Percentiles rank a stretch among this genome's conserved stretches.
phyloP scores from a whole-genome alignment of 2,329 filamentous ascomycete genomes.

The Botrytis galanthina region DNA sequence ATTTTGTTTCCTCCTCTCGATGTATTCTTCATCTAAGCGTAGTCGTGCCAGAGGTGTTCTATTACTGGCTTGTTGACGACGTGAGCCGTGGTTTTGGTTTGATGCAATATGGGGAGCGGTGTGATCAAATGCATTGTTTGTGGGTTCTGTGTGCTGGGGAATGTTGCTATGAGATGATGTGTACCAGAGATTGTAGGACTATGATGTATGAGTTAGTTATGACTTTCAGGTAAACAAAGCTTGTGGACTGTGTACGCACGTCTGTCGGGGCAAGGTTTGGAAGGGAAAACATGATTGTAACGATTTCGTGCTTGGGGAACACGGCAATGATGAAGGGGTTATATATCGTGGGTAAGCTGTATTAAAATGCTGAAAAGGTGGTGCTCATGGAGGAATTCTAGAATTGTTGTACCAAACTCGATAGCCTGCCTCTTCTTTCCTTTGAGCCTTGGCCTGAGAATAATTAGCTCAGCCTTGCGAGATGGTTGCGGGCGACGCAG shows the following conservation, averaged over 20 bases:
- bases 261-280: slow-evolving; percentile 69
- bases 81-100: slow-evolving; percentile 34
- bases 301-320: neutral
- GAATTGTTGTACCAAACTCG: neutral
- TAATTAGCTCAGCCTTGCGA: neutral
- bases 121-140: slow-evolving; percentile 36
- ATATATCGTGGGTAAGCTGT: neutral
- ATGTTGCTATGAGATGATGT: slow-evolving; percentile 50
- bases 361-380: neutral
- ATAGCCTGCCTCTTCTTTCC: slow-evolving; percentile 1
- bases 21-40: slow-evolving; percentile 70
- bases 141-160: slow-evolving; percentile 35
- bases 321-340: neutral
- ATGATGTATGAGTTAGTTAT: slow-evolving; percentile 6
- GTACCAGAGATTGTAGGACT: slow-evolving; percentile 76
- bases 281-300: slow-evolving; percentile 52
- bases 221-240: slow-evolving; percentile 21
- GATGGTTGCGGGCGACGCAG: neutral
- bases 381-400: neutral
- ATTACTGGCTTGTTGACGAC: slow-evolving; percentile 49
- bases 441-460: neutral
- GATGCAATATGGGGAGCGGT: slow-evolving; percentile 18
- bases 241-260: slow-evolving; percentile 46
- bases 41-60: slow-evolving; percentile 66
- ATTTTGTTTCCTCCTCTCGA: slow-evolving; percentile 74